Base-by-base conservation (phyloP, 208 protist genomes). In the Wallacemonas sp. region DNA sequence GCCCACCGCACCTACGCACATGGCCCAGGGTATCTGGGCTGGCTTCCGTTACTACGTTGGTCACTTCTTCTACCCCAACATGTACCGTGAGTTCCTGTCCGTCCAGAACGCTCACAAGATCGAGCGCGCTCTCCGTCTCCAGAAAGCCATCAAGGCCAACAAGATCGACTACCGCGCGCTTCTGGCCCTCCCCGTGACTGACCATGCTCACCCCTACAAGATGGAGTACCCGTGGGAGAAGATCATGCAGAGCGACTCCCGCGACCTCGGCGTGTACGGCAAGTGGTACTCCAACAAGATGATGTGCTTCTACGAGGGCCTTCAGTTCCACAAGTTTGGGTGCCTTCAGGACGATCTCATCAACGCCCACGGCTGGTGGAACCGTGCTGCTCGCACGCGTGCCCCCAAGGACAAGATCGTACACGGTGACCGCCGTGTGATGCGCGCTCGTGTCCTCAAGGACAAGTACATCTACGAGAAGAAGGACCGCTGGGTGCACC, bases 161-260 rank as follows among this genome's bases (percentile, higher is more conserved):
- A 96, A 95, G 80, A 82, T 96, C 64, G 91, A 96, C 75, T 91
- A 93, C 73, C 86, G 86, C 34, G 84, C 87, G 34, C 79, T 96
- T 14, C 86, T 96, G 38, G 86, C 91, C 45, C 85, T 96, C 41
- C 91, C 91, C 45, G 91, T 96, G 42, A 93, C 86, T 2, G 91
- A 96, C 72, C 84, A 91, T 71, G 91, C 91, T 28, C 91, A 96
- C 63, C 91, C 91, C n/a, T 96, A 96, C 84, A 91, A 95, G 72
- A 88, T 94, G 84, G 88, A 96, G 75, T 93, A 95, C 56, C 87
- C 91, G 49, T 96, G 91, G 91, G 88, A 96, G 82, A 92, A 93
- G 72, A 78, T 93, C 41, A 90, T 94, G 66, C 79, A 88, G 62
- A 86, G 77, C 51, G 88, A 96, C 73, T 42, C 73, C 31, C 80